phyloP scores from a whole-genome alignment of 1,284 basidiomycete genomes.

The Cryptococcus sp. region DNA sequence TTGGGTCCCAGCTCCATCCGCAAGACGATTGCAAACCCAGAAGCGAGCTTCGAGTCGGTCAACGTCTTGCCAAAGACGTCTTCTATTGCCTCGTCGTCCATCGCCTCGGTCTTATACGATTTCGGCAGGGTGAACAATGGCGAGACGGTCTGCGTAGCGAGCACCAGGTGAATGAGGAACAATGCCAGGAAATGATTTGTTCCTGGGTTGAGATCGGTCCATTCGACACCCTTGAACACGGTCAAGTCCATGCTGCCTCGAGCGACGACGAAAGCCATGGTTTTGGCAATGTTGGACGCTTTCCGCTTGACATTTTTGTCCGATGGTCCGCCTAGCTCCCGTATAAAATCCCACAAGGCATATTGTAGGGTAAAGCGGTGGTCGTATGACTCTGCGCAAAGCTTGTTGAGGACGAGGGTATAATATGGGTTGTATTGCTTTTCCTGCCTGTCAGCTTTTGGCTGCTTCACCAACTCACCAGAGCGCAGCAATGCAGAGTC shows the following conservation, averaged over 20 bases:
- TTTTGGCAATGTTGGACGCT: slow-evolving; percentile 55
- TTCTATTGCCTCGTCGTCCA: slow-evolving; percentile 48
- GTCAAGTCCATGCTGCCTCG: slow-evolving; percentile 65
- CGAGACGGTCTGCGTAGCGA: slow-evolving; percentile 65
- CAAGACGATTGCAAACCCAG: slow-evolving; percentile 39
- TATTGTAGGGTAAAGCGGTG: slow-evolving; percentile 92
- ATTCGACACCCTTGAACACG: slow-evolving; percentile 85
- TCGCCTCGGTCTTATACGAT: slow-evolving; percentile 13
- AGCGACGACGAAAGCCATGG: slow-evolving; percentile 79
- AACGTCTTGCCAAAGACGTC: slow-evolving; percentile 36
- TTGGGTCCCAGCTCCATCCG: slow-evolving; percentile 44
- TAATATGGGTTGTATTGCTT: slow-evolving; percentile 94
- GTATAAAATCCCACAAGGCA: slow-evolving; percentile 93
- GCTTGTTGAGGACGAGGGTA: slow-evolving; percentile 72
- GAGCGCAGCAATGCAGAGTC: slow-evolving; percentile 84
- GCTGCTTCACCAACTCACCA: slow-evolving; percentile 51
- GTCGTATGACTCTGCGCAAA: slow-evolving; percentile 50
- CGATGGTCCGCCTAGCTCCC: slow-evolving; percentile 57
- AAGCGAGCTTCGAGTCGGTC: slow-evolving; percentile 32
- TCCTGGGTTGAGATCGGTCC: slow-evolving; percentile 62
- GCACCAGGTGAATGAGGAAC: slow-evolving; percentile 62
- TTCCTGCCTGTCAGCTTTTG: slow-evolving; percentile 55
- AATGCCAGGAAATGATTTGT: slow-evolving; percentile 63
- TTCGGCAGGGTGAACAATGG: slow-evolving; percentile 50
- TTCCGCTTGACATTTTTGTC: slow-evolving; percentile 4